phyloP scores from a whole-genome alignment of 768 basidiomycete genomes.

The Suillus luteus region DNA sequence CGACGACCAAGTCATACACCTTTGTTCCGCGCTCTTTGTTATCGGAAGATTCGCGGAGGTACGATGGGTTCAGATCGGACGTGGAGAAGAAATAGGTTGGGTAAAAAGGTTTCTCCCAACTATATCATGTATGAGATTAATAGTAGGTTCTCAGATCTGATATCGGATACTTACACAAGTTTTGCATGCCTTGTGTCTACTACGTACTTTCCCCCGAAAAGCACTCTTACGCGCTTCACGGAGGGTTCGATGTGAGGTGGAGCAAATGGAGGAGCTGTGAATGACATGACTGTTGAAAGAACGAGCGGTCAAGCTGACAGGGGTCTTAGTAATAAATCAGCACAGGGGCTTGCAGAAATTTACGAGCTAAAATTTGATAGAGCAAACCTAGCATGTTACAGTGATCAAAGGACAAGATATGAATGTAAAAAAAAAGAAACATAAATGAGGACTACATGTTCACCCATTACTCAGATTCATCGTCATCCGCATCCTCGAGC shows the following conservation, averaged over 20 bases:
- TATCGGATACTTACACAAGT: constrained; percentile 27
- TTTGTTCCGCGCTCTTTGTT: constrained; percentile 34
- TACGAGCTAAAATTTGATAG: not conserved
- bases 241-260: constrained; percentile 13
- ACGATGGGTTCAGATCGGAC: constrained; percentile 46
- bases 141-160: not conserved
- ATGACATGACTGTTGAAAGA: constrained; percentile 4
- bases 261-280: constrained; percentile 36
- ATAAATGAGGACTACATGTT: not conserved
- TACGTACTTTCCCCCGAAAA: constrained; percentile 52
- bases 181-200: constrained; percentile 60
- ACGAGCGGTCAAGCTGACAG: not conserved
- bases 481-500: constrained; percentile 88
- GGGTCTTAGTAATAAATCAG: not conserved
- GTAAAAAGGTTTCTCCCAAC: constrained; percentile 59
- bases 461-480: constrained; percentile 47
- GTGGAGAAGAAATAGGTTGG: constrained; percentile 56
- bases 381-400: not conserved
- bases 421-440: not conserved
- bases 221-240: constrained; percentile 4
- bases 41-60: constrained; percentile 36
- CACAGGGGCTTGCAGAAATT: not conserved
- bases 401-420: constrained; percentile 4
- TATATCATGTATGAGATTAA: constrained; percentile 20
- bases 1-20: constrained; percentile 50